Conservation (phyloP, 2,329 filamentous ascomycete species). For the Fusarium sp. region DNA sequence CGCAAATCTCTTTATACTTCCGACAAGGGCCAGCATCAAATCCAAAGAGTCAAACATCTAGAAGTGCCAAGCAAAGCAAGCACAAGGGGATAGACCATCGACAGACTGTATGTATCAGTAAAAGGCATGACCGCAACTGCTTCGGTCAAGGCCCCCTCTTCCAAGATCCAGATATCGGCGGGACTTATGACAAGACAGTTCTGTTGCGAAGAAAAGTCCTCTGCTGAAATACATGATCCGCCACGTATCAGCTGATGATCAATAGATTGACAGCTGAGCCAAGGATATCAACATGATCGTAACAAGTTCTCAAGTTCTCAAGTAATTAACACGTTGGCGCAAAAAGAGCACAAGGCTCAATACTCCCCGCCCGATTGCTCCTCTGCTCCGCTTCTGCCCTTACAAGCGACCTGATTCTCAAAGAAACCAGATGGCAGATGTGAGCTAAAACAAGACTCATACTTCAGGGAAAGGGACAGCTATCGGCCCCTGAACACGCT, state of each 20-base stretch:
- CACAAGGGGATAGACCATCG: not conserved
- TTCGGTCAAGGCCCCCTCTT: not conserved
- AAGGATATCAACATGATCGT: not conserved
- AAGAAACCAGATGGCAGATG: constrained; percentile 11
- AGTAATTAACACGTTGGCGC: not conserved
- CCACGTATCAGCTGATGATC: constrained; percentile 8
- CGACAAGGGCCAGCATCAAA: constrained; percentile 13
- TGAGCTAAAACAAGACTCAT: constrained; percentile 4
- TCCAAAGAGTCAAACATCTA: constrained; percentile 1
- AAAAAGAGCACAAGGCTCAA: not conserved
- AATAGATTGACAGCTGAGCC: not conserved
- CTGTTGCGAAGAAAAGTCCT: not conserved
- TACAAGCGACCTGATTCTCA: not conserved
- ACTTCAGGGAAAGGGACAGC: not conserved
- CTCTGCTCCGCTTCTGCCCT: constrained; percentile 13
- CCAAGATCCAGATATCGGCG: not conserved
- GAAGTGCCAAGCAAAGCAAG: constrained; percentile 20
- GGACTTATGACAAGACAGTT: not conserved
- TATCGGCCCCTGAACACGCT: constrained; percentile 12
- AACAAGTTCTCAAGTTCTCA: not conserved
- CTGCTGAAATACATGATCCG: not conserved
- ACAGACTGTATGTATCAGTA: not conserved
- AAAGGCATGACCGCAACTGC: constrained; percentile 9
- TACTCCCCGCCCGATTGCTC: constrained; percentile 24
- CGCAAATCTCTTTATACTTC: constrained; percentile 22